Evolutionary conservation across 2,329 filamentous ascomycete genomes (phyloP).

Genomic region (Chrysoporthe deuterocubensis): DNA sequence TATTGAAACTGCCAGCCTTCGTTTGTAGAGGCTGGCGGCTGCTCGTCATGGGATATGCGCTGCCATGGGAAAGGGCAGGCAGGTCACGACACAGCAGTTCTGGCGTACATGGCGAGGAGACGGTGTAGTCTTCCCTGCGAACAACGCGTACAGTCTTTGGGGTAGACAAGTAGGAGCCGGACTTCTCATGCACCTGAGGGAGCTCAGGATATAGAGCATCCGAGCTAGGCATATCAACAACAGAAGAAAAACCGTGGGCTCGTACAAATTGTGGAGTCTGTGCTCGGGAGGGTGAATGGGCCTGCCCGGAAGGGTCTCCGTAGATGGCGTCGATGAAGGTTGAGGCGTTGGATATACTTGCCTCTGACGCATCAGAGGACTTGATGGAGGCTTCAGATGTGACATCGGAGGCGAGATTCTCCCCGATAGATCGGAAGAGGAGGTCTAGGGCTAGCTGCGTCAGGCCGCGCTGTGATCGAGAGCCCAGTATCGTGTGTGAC

Average conservation of each 20-base stretch:
- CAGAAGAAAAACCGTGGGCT: constrained; percentile 41
- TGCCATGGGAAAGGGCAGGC: constrained; percentile 23
- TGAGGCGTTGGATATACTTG: constrained; percentile 72
- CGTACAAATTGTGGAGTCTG: constrained; percentile 72
- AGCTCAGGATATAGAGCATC: constrained; percentile 1
- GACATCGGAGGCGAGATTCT: constrained; percentile 65
- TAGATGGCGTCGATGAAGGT: constrained; percentile 81
- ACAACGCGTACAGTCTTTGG: constrained; percentile 53
- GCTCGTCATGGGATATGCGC: constrained; percentile 3
- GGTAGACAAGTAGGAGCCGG: constrained; percentile 33
- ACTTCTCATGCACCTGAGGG: constrained; percentile 3
- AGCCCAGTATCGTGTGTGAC: constrained; percentile 96
- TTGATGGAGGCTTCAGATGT: constrained; percentile 74
- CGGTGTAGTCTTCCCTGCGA: constrained; percentile 34
- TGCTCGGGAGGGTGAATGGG: constrained; percentile 66
- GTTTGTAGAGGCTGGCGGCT: constrained; percentile 19
- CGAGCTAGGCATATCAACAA: constrained; percentile 6
- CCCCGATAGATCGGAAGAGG: constrained; percentile 79
- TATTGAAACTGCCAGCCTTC: constrained; percentile 16
- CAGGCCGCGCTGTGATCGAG: constrained; percentile 81
- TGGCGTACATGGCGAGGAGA: constrained; percentile 20
- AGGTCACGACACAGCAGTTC: constrained; percentile 15
- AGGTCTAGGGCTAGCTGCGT: constrained; percentile 91
- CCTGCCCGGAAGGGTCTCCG: constrained; percentile 62
- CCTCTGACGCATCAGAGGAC: constrained; percentile 80